phyloP scores from a whole-genome alignment of 2,329 filamentous ascomycete genomes.

The Colletotrichum orchidophilum region DNA sequence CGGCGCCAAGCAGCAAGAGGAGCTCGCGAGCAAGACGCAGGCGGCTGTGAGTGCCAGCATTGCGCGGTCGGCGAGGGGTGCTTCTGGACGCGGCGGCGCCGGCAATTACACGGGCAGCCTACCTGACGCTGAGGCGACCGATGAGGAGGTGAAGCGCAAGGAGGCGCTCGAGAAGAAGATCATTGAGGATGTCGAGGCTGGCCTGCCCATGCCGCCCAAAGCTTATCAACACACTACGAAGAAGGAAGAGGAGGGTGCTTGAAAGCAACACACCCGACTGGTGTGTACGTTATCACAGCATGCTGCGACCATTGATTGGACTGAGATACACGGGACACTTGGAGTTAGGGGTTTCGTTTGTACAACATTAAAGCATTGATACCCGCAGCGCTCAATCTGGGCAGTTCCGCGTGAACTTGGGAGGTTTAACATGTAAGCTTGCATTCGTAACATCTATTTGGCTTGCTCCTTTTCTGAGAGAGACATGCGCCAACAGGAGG shows the following conservation, averaged over 20 bases:
- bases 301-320: neutral
- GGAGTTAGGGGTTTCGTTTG: conserved; percentile 13
- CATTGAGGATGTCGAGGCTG: conserved; percentile 56
- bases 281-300: neutral
- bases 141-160: conserved; percentile 43
- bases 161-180: conserved; percentile 54
- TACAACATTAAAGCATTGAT: conserved; percentile 14
- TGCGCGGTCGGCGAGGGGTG: conserved; percentile 36
- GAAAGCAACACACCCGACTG: neutral
- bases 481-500: neutral
- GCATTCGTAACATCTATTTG: conserved; percentile 11
- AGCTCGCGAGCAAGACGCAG: conserved; percentile 45
- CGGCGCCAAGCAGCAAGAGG: conserved; percentile 44
- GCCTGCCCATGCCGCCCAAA: conserved; percentile 56
- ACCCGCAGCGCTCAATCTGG: conserved; percentile 32
- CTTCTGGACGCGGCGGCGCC: conserved; percentile 64
- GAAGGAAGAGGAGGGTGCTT: conserved; percentile 35
- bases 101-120: conserved; percentile 58
- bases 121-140: conserved; percentile 37
- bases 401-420: neutral
- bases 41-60: conserved; percentile 45
- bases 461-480: neutral
- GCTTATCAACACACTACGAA: conserved; percentile 47
- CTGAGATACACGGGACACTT: conserved; percentile 11
- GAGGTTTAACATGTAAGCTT: neutral